Conservation (phyloP, 2,329 filamentous ascomycete genomes). For the Colletotrichum sp. region DNA sequence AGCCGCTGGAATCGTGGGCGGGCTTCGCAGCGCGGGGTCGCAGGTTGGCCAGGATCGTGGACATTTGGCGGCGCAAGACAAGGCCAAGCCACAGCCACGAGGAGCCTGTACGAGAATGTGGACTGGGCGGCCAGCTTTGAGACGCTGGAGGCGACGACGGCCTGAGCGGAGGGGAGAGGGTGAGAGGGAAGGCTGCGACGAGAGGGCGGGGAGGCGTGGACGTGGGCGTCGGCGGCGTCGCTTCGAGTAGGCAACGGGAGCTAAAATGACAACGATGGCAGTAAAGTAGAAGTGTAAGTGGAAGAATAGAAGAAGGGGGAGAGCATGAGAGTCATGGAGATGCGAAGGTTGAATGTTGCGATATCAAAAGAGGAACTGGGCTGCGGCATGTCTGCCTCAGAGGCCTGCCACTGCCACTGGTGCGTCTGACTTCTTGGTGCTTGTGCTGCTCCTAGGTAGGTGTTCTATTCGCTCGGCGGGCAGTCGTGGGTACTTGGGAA, state of each 20-base stretch:
- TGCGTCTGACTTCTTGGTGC: not conserved
- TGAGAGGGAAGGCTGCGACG: not conserved
- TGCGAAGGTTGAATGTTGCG: slow-evolving; percentile 18
- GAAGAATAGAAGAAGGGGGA: slow-evolving; percentile 2
- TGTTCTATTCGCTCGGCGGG: not conserved
- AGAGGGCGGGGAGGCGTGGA: not conserved
- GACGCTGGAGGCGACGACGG: not conserved
- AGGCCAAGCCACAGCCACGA: slow-evolving; percentile 19
- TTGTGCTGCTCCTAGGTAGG: not conserved
- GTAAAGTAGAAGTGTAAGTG: not conserved
- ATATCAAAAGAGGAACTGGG: slow-evolving; percentile 15
- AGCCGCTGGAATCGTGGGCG: not conserved
- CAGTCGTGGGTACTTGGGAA: not conserved
- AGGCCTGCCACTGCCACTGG: slow-evolving; percentile 10
- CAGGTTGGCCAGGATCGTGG: slow-evolving; percentile 19
- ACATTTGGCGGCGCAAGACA: slow-evolving; percentile 22
- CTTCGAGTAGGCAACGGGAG: not conserved
- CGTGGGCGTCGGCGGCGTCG: not conserved
- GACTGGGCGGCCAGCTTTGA: slow-evolving; percentile 15
- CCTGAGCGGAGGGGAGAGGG: slow-evolving; percentile 1
- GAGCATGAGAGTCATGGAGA: slow-evolving; percentile 5
- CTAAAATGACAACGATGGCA: slow-evolving; percentile 7
- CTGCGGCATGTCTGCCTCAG: slow-evolving; percentile 18
- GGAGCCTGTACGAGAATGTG: slow-evolving; percentile 6
- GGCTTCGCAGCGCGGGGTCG: slow-evolving; percentile 21